phyloP scores from a whole-genome alignment of 129 eudicot genomes.

The Artemisia annua region DNA sequence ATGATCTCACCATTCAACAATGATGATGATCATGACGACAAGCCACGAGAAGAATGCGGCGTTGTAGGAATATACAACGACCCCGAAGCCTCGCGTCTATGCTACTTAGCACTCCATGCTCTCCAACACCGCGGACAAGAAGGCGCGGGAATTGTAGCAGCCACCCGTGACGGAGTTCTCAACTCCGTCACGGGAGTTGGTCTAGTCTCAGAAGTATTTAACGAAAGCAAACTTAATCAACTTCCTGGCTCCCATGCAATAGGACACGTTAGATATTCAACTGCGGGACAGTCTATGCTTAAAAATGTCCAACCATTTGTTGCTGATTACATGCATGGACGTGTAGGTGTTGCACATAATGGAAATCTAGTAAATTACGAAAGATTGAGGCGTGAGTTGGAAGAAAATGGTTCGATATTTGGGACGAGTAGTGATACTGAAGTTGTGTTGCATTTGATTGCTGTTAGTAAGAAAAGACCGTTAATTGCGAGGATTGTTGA shows the following conservation, averaged over 20 bases:
- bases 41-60: conserved; percentile 92
- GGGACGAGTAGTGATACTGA: conserved; percentile 86
- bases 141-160: conserved; percentile 93
- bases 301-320: conserved; percentile 91
- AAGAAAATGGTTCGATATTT: conserved; percentile 85
- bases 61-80: conserved; percentile 92
- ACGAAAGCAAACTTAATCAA: conserved; percentile 57
- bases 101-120: conserved; percentile 84
- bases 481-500: conserved; percentile 74
- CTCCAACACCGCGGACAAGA: conserved; percentile 98
- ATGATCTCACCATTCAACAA: conserved; percentile 35
- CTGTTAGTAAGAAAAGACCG: conserved; percentile 65
- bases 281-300: conserved; percentile 77
- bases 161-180: conserved; percentile 50
- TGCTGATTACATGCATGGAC: conserved; percentile 65
- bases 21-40: conserved; percentile 44
- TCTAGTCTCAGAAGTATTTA: conserved; percentile 84
- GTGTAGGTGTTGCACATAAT: conserved; percentile 81
- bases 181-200: conserved; percentile 94
- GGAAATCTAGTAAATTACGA: conserved; percentile 83
- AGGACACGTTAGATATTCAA: conserved; percentile 88
- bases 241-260: conserved; percentile 75
- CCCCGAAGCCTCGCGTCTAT: conserved; percentile 88
- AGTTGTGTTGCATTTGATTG: conserved; percentile 82
- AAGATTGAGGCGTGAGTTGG: conserved; percentile 51